Conservation (phyloP, 805 yeast species). For the Vanderwaltozyma polyspora region DNA sequence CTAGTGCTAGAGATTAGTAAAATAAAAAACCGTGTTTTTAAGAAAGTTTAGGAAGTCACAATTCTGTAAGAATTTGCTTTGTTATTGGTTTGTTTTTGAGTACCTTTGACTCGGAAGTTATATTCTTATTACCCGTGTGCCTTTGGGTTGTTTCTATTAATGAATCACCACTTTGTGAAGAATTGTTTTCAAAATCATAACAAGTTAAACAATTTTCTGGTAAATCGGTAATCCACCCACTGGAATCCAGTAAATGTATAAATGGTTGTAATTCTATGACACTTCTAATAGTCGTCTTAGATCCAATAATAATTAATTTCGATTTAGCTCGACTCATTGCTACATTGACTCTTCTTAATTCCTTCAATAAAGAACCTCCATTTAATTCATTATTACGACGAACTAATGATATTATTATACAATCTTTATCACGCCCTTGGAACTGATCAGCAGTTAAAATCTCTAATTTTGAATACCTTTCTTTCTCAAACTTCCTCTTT, state of each 20-base stretch:
- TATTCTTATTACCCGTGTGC: slow-evolving; percentile 5
- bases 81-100: slow-evolving; percentile 14
- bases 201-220: slow-evolving; percentile 33
- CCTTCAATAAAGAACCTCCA: slow-evolving; percentile 71
- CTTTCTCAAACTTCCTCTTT: slow-evolving; percentile 16
- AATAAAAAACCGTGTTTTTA: too few relatives aligned
- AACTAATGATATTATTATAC: slow-evolving; percentile 82
- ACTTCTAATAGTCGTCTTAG: slow-evolving; percentile 40
- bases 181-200: slow-evolving; percentile 24
- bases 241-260: slow-evolving; percentile 42
- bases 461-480: slow-evolving; percentile 41
- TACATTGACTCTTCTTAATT: slow-evolving; percentile 89
- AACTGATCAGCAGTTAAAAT: slow-evolving; percentile 88
- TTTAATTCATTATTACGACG: slow-evolving; percentile 55
- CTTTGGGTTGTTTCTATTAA: background rate
- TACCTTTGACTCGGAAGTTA: slow-evolving; percentile 9
- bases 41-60: too few relatives aligned
- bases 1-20: too few relatives aligned
- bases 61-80: slow-evolving; percentile 10
- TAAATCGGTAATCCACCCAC: slow-evolving; percentile 55
- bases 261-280: slow-evolving; percentile 33
- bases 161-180: background rate
- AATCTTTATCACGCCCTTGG: slow-evolving; percentile 92
- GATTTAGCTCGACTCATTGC: slow-evolving; percentile 85
- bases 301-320: slow-evolving; percentile 77